A percentile compares a stretch with the other conserved stretches of the same genome.
Evolutionary conservation across 345 rosid species (phyloP).

Genomic region (Euclidium syriacum): DNA sequence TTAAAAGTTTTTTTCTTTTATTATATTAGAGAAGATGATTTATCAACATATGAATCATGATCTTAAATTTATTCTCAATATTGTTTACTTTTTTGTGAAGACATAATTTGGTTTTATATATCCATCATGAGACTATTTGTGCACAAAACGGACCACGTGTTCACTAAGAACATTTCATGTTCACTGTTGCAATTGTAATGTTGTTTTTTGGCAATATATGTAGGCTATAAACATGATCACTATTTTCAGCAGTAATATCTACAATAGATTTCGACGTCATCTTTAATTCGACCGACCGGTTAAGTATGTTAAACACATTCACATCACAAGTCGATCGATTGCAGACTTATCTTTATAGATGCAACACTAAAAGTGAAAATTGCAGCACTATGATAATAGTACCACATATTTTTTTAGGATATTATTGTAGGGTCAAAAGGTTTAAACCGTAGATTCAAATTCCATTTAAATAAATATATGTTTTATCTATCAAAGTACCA

Average conservation of each 20-base stretch:
- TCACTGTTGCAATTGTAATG: constrained; percentile 28
- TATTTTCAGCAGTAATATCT: constrained; percentile 28
- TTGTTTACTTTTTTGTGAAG: neutral
- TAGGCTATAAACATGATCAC: constrained; percentile 14
- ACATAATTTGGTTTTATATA: constrained; percentile 21
- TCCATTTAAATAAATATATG: too few species aligned
- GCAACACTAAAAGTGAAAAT: neutral
- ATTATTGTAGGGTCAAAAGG: neutral
- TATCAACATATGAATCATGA: neutral
- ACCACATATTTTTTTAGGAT: neutral
- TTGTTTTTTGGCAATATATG: constrained; percentile 29
- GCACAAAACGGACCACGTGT: constrained; percentile 32
- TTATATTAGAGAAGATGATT: too few species aligned
- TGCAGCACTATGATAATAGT: neutral
- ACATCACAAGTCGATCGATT: constrained; percentile 10
- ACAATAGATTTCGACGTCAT: constrained; percentile 7
- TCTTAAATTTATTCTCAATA: neutral
- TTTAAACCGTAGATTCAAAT: too few species aligned
- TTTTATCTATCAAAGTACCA: too few species aligned
- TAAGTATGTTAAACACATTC: constrained; percentile 8
- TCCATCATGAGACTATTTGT: constrained; percentile 31
- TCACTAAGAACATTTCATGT: constrained; percentile 28
- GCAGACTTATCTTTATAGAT: neutral
- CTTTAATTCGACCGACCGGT: constrained; percentile 10
- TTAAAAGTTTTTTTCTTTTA: too few species aligned